These are phyloP conservation scores for Saccharum officinarum DNA, from an alignment of 176 grass and related monocot genomes.

Conservation along the genomic window DNA sequence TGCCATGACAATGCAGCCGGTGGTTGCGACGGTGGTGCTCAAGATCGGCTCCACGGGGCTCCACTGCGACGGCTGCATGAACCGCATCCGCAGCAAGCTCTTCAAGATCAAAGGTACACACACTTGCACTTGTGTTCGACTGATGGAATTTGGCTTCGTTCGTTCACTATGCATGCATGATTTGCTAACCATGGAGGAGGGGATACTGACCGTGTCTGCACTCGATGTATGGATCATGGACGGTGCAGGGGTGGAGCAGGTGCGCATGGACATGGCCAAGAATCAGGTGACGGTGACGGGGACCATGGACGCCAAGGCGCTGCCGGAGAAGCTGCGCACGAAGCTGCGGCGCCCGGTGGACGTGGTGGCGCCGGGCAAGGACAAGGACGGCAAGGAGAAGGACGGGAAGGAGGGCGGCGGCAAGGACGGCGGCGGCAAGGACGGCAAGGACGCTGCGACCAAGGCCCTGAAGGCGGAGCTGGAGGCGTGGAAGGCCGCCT, in stretches of 20 bases:
- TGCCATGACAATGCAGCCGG: conserved; percentile 26
- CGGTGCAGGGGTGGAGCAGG: conserved; percentile 57
- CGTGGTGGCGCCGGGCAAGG: conserved; percentile 37
- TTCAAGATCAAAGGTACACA: conserved; percentile 54
- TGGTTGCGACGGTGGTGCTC: conserved; percentile 62
- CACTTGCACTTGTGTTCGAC: background rate
- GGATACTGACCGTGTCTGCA: background rate
- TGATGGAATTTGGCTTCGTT: background rate
- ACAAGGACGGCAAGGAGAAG: conserved; percentile 25
- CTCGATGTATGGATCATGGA: background rate
- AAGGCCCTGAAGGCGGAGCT: conserved; percentile 34
- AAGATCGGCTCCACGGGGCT: conserved; percentile 57
- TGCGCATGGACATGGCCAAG: conserved; percentile 51
- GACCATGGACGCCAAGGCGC: conserved; percentile 62
- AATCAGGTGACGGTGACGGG: conserved; percentile 74
- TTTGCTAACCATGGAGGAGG: background rate
- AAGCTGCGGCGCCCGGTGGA: conserved; percentile 56
- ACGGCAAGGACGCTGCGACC: background rate
- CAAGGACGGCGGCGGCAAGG: conserved; percentile 15
- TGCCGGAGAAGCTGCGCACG: conserved; percentile 51
- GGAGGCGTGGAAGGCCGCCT: conserved; percentile 33
- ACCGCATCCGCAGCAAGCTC: conserved; percentile 55
- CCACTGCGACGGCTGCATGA: conserved; percentile 83
- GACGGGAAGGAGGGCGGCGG: background rate
- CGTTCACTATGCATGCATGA: background rate